Evolutionary conservation across 257 asterid species (phyloP).

Genomic region (Nicotiana attenuata): DNA sequence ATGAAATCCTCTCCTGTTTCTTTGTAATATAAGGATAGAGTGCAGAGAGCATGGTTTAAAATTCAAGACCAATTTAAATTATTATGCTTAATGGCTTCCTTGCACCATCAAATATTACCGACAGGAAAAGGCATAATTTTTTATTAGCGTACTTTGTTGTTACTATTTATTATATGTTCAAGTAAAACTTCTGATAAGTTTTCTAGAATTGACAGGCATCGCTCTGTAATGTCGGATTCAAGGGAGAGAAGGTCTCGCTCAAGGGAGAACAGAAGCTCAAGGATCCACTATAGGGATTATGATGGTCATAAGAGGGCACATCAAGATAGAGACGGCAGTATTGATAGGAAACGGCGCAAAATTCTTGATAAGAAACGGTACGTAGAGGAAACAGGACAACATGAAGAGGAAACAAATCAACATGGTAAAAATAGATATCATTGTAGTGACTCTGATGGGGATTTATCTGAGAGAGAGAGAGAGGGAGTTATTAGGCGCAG

Average conservation of each 20-base stretch:
- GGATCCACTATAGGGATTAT: slow-evolving; percentile 32
- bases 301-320: slow-evolving; percentile 26
- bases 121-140: background rate
- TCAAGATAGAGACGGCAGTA: slow-evolving; percentile 17
- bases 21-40: background rate
- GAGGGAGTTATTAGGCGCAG: slow-evolving; percentile 16
- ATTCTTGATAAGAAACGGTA: slow-evolving; percentile 20
- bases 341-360: slow-evolving; percentile 31
- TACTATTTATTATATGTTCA: background rate
- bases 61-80: background rate
- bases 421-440: slow-evolving; percentile 21
- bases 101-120: background rate
- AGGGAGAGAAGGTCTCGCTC: slow-evolving; percentile 55
- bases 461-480: slow-evolving; percentile 23
- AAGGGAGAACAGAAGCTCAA: slow-evolving; percentile 46
- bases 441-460: slow-evolving; percentile 35
- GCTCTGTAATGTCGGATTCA: slow-evolving; percentile 40
- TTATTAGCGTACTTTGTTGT: background rate
- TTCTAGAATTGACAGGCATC: slow-evolving; percentile 28
- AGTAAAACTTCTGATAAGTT: slow-evolving; percentile 4
- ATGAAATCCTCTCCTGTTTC: background rate
- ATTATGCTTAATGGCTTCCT: background rate
- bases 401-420: slow-evolving; percentile 22
- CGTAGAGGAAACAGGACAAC: slow-evolving; percentile 20
- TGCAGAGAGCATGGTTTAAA: background rate